A percentile compares a stretch with the other conserved stretches of the same genome.
These are phyloP conservation scores for Cadophora sp. DNA, from an alignment of 2,329 filamentous ascomycete species.

Conservation along the genomic window DNA sequence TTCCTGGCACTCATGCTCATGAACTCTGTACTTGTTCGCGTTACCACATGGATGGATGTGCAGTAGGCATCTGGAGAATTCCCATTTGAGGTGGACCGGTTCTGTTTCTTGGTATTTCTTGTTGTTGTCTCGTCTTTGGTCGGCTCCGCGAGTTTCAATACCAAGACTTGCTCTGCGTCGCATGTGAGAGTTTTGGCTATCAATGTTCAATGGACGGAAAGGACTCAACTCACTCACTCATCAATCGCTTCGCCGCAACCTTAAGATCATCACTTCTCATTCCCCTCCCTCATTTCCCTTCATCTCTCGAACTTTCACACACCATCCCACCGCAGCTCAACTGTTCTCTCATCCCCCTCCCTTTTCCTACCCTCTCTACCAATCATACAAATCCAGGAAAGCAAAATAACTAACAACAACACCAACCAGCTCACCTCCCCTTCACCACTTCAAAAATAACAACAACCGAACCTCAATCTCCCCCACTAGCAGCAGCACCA, in stretches of 20 bases:
- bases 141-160: neutral
- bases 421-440: conserved; percentile 14
- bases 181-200: too few species aligned
- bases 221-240: too few species aligned
- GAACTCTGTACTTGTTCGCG: too few species aligned
- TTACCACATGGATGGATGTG: neutral
- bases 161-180: too few species aligned
- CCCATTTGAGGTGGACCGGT: neutral
- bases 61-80: conserved; percentile 1
- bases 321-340: too few species aligned
- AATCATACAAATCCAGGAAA: too few species aligned
- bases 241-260: too few species aligned
- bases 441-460: neutral
- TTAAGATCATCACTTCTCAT: too few species aligned
- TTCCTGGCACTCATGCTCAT: too few species aligned
- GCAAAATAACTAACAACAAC: conserved; percentile 7
- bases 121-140: neutral
- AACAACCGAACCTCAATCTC: neutral
- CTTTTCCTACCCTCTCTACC: neutral
- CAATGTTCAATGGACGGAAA: too few species aligned
- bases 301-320: too few species aligned
- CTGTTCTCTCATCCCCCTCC: neutral
- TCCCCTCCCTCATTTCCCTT: too few species aligned
- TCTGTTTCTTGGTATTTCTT: conserved; percentile 5
- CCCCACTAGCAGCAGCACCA: neutral